Conservation (phyloP, 352 stramenopile species). For the Pythium diclinum region DNA sequence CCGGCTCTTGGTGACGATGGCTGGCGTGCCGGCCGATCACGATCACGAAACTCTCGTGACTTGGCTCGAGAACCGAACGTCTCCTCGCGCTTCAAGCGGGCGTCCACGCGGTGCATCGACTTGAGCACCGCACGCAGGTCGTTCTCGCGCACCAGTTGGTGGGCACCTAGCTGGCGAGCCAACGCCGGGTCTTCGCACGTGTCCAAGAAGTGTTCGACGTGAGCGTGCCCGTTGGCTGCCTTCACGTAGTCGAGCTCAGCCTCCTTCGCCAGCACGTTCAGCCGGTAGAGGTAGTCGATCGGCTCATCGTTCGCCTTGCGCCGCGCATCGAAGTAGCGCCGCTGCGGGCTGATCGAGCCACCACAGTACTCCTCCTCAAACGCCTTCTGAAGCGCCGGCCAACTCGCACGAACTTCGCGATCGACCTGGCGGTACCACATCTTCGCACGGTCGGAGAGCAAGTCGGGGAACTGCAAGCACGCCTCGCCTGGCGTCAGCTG, state of each 20-base stretch:
- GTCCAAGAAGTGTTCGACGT: conserved; percentile 17
- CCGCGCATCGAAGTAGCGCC: conserved; percentile 7
- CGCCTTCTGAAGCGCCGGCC: conserved; percentile 4
- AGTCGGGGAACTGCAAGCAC: conserved; percentile 16
- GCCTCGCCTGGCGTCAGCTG: conserved; percentile 8
- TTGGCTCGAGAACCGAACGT: not conserved
- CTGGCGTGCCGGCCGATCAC: not conserved
- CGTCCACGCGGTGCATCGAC: not conserved
- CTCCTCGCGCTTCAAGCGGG: not conserved
- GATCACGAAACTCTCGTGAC: not conserved
- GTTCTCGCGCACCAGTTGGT: not conserved
- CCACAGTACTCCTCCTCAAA: conserved; percentile 28
- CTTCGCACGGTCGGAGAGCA: conserved; percentile 10
- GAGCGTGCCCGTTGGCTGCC: not conserved
- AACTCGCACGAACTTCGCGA: not conserved
- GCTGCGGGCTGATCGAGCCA: not conserved
- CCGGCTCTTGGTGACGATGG: not conserved
- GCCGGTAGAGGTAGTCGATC: conserved; percentile 25
- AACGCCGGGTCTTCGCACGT: conserved; percentile 13
- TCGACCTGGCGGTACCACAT: conserved; percentile 20
- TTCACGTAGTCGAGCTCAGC: conserved; percentile 2
- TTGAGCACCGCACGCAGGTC: not conserved
- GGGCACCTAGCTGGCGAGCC: not conserved
- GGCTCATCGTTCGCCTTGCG: conserved; percentile 18
- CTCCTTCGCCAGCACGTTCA: conserved; percentile 15